A percentile compares a stretch with the other conserved stretches of the same genome.
Evolutionary conservation across 2,329 filamentous ascomycete species (phyloP).

Genomic region (Calonectria pteridis): DNA sequence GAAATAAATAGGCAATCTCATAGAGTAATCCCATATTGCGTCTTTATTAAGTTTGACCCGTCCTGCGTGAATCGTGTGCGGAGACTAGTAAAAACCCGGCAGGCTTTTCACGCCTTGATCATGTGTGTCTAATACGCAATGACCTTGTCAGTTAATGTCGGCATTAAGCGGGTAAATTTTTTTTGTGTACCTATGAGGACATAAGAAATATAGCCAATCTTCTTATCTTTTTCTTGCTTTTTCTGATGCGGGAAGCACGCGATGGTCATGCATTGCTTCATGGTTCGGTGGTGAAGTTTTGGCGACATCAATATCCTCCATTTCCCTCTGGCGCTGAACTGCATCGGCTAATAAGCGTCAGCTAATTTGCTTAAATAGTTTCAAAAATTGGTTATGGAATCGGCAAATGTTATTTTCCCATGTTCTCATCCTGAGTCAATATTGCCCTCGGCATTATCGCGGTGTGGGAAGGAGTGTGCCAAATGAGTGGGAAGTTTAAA

Average conservation of each 20-base stretch:
- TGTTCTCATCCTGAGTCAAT: background rate
- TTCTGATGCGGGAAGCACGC: background rate
- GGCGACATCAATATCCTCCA: background rate
- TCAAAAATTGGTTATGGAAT: background rate
- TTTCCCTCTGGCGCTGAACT: background rate
- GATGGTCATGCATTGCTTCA: background rate
- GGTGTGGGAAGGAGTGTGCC: background rate
- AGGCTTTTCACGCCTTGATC: background rate
- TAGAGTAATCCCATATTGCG: too few species aligned
- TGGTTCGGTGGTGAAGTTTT: background rate
- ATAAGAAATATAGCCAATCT: background rate
- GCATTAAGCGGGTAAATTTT: background rate
- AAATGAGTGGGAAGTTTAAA: background rate
- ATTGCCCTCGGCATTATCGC: accelerated
- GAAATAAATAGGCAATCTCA: too few species aligned
- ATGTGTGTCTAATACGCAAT: background rate
- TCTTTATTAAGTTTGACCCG: too few species aligned
- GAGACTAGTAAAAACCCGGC: background rate
- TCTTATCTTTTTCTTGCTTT: background rate
- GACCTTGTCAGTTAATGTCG: too few species aligned
- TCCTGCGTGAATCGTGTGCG: background rate
- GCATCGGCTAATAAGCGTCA: background rate
- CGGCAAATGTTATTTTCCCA: background rate
- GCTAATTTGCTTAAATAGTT: background rate
- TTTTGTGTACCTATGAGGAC: too few species aligned